Conservation (phyloP, 1,284 basidiomycete genomes). For the Thelephora terrestris region DNA sequence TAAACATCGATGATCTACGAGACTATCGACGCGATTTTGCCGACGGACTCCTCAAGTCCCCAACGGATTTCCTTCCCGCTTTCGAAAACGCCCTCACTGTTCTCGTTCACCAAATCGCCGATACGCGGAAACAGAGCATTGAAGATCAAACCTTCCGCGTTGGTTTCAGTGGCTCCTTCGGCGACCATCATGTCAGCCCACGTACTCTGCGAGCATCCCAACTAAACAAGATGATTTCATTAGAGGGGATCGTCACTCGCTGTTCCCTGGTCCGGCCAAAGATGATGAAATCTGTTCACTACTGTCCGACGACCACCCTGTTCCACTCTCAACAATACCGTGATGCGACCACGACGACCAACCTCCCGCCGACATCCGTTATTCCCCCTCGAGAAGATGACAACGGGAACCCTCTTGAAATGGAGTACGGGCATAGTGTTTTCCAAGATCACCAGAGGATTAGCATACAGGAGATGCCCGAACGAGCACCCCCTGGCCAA, state of each 20-base stretch:
- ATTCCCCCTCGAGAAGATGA: conserved; percentile 89
- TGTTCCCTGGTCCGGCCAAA: conserved; percentile 98
- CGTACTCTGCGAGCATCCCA: conserved; percentile 83
- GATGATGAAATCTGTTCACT: conserved; percentile 96
- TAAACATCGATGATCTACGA: conserved; percentile 95
- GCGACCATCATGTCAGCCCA: conserved; percentile 96
- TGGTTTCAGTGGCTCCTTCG: conserved; percentile 97
- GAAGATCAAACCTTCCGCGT: conserved; percentile 74
- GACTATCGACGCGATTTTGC: conserved; percentile 83
- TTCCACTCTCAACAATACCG: conserved; percentile 91
- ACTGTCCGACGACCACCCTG: conserved; percentile 75
- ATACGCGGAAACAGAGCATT: conserved; percentile 78
- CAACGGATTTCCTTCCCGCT: conserved; percentile 85
- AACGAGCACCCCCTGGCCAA: conserved; percentile 95
- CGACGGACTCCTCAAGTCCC: conserved; percentile 80
- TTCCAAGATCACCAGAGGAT: conserved; percentile 98
- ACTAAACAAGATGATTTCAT: conserved; percentile 91
- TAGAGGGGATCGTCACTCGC: conserved; percentile 97
- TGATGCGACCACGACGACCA: conserved; percentile 83
- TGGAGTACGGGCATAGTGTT: conserved; percentile 87
- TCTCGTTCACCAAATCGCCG: conserved; percentile 69
- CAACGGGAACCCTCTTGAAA: conserved; percentile 78
- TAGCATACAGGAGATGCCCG: conserved; percentile 99
- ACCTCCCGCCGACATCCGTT: conserved; percentile 83
- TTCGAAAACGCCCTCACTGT: conserved; percentile 80